Evolutionary conservation across 169 alveolate genomes (phyloP), one percentile per base, ranked within the genome.

Genomic region (Eimeria zaria): DNA sequence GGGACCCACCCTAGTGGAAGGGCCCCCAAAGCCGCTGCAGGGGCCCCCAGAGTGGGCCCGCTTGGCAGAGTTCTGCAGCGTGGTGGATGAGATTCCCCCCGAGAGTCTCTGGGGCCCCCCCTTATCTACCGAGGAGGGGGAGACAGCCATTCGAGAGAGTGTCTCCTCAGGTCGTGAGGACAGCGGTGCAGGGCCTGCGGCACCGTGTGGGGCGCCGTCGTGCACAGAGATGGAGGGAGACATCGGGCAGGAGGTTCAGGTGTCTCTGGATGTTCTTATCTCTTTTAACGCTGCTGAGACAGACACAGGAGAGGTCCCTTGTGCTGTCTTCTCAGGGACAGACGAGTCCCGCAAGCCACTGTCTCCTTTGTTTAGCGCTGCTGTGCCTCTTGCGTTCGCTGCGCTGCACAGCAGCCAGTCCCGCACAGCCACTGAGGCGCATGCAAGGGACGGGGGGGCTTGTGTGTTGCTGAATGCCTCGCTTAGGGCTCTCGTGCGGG

Each of bases 331-430:
- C 62, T 8, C 58, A 18, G 76, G 53, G 62, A 58, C 55, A 12
- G 71, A 30, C 24, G 91, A 46, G 74, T 67, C 91, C 41, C 91
- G 74, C 33, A 36, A 55, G 81, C 81, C 7, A 64, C 81, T 85
- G 74, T 62, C 64, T 33, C 93, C 93, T 71, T 30, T 36, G 41
- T 85, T 85, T 30, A 85, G 80, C 46, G 67, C 55, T 39, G 62
- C 58, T 11, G 55, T 85, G 64, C 93, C 93, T 16, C 93, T 55
- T 53, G 64, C 71, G 41, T 36, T 85, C 20, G 93, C 93, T 46
- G 3, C 81, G 6, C 93, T 85, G 48, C 60, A 41, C 81, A 20
- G n/a, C 44, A 27, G 81, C 55, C 93, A 85, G 80, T 12, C 60
- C 36, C 46, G 12, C 22, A 22, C 36, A 4, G 60, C 58, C 39